These are phyloP conservation scores for Pichia inconspicua DNA, from an alignment of 1,139 yeast species.

Conservation along the genomic window DNA sequence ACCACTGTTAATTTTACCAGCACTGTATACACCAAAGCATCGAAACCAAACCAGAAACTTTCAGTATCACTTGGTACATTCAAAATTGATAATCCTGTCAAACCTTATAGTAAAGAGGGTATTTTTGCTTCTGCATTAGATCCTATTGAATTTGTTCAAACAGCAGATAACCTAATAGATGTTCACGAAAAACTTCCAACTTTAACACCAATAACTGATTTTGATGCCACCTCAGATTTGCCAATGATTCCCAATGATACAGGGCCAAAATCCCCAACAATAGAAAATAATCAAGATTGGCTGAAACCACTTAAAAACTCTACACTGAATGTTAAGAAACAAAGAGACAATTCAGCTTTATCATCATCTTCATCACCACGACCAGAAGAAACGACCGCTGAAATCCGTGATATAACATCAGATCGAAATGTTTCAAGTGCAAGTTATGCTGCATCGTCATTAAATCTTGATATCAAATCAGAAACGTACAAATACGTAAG, in stretches of 20 bases:
- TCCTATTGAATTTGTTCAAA: constrained; percentile 20
- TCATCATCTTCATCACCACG: neutral
- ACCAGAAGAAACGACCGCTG: neutral
- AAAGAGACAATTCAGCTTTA: neutral
- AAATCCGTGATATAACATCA: neutral
- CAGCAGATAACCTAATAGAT: neutral
- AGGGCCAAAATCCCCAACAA: neutral
- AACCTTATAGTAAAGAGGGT: constrained; percentile 24
- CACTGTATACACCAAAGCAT: constrained; percentile 25
- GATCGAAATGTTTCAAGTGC: neutral
- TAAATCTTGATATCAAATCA: constrained; percentile 9
- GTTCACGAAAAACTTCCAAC: neutral
- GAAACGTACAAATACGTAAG: constrained; percentile 23
- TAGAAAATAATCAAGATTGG: constrained; percentile 20
- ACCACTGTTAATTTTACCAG: constrained; percentile 24
- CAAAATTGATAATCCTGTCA: constrained; percentile 27
- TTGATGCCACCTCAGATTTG: neutral
- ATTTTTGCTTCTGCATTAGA: constrained; percentile 25
- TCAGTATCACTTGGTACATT: constrained; percentile 19
- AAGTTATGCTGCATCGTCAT: constrained; percentile 6
- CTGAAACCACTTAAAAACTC: constrained; percentile 25
- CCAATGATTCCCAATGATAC: neutral
- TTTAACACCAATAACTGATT: constrained; percentile 7
- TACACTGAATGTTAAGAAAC: constrained; percentile 2
- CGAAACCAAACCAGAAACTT: constrained; percentile 25